phyloP scores from a whole-genome alignment of 2,329 filamentous ascomycete species.

The Cordyceps tenuipes region DNA sequence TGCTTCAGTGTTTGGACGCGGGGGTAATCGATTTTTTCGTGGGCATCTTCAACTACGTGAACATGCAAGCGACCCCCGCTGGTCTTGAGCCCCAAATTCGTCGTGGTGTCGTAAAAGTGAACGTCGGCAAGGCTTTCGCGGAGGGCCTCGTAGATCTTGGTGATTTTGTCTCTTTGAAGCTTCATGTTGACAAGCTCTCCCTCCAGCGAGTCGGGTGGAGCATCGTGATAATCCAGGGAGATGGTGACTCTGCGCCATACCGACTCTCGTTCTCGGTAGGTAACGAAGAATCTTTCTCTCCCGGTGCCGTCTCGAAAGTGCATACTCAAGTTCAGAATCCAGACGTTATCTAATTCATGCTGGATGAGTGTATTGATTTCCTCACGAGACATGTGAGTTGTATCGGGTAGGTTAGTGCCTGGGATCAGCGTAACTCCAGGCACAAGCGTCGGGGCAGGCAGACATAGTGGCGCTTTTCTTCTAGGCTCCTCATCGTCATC shows the following conservation, averaged over 20 bases:
- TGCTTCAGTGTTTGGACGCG: constrained; percentile 65
- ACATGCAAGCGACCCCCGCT: constrained; percentile 82
- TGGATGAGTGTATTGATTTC: constrained; percentile 58
- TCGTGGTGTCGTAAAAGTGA: constrained; percentile 92
- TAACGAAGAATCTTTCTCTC: constrained; percentile 96
- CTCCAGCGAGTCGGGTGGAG: constrained; percentile 75
- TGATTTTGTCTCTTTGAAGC: constrained; percentile 85
- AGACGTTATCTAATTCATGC: constrained; percentile 75
- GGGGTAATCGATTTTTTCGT: constrained; percentile 88
- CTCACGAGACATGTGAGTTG: constrained; percentile 41
- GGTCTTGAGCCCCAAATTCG: constrained; percentile 89
- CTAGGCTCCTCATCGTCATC: constrained; percentile 23
- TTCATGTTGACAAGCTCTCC: constrained; percentile 67
- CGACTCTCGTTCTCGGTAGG: constrained; percentile 72
- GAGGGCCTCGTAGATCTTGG: constrained; percentile 89
- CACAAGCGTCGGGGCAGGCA: neutral
- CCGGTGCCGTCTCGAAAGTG: constrained; percentile 90
- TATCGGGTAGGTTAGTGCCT: constrained; percentile 30
- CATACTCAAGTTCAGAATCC: constrained; percentile 98
- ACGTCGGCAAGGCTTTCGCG: constrained; percentile 88
- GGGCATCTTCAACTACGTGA: constrained; percentile 94
- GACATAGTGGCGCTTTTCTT: constrained; percentile 9
- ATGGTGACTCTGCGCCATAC: constrained; percentile 85
- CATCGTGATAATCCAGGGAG: constrained; percentile 83
- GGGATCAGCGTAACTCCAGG: constrained; percentile 19